These are phyloP conservation scores for Ceratocystis destructans DNA, from an alignment of 2,329 filamentous ascomycete genomes.

Conservation along the genomic window DNA sequence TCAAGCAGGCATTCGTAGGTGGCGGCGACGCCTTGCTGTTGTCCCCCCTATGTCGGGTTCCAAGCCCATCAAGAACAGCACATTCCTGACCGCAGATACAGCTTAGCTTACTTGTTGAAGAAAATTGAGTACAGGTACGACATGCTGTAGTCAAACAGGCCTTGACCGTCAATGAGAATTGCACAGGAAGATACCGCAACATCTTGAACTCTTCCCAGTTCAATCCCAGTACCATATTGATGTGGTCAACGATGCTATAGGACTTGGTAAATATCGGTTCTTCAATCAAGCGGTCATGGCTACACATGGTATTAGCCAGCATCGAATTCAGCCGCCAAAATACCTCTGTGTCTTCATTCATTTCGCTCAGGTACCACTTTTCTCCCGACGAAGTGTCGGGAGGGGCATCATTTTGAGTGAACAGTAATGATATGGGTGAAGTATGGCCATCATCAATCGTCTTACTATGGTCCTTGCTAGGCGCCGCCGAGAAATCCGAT, in stretches of 20 bases:
- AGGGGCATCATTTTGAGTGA: not conserved
- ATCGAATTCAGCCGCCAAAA: not conserved
- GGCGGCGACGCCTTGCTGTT: not conserved
- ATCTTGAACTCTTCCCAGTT: conserved; percentile 1
- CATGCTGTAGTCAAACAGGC: not conserved
- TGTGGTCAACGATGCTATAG: not conserved
- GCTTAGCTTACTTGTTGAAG: not conserved
- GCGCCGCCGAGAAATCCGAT: not conserved
- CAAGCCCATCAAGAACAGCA: not conserved
- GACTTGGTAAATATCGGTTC: not conserved
- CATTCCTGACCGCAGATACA: conserved; percentile 1
- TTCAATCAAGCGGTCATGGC: not conserved
- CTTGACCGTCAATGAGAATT: not conserved
- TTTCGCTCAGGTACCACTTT: conserved; percentile 2
- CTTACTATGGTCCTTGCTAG: not conserved
- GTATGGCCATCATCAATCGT: not conserved
- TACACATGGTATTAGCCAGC: not conserved
- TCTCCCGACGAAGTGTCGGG: not conserved
- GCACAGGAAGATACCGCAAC: not conserved
- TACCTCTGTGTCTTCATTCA: not conserved
- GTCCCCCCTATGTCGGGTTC: not conserved
- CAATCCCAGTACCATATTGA: not conserved
- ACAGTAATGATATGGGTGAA: not conserved
- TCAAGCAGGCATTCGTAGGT: not conserved
- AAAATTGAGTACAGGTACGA: not conserved